Evolutionary conservation across 2,329 filamentous ascomycete genomes (phyloP), one percentile per base, ranked within the genome.

Genomic region (Passalora sequoiae): DNA sequence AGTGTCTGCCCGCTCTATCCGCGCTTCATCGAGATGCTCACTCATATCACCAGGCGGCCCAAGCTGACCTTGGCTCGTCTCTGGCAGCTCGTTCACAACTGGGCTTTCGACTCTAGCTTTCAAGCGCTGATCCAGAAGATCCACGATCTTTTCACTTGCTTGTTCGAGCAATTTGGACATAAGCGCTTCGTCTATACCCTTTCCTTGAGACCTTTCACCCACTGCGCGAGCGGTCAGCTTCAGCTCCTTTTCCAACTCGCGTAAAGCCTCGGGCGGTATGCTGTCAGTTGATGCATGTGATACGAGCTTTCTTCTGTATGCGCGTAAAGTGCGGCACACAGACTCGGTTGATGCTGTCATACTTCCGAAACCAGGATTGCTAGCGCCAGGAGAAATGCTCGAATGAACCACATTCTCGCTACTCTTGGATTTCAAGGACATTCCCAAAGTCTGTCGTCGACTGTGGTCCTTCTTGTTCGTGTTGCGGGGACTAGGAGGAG

Each of bases 101-200:
- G 63, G 59, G 28, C 60, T 51, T 13, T 66, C 65, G 12, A 69
- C 61, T 9, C 61, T 64, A 20, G 61, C 66, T 17, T 64, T 63
- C 31, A 88, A 72, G 61, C 84, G 85, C 62, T 87, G 81, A 15
- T 89, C 84, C 32, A 89, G 71, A 64, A 88, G 73, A 33, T 73
- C 78, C 4, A 87, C 78, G 36, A 89, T 68, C 47, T 80, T 74
- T 57, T 87, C 83, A 2, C 83, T 86, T 57, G 88, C 88, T 64
- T 86, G 79, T 53, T 88, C 85, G 6, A 89, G 68, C 32, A 89
- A 66, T 38, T 80, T 81, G 29, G 63, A 60, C 60, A 73, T 65
- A 4, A 60, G 60, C 2, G 57, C 61, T 51, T 72, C 70, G 41
- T 70, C 66, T n/a, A 71, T 46, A 9, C 36, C 56, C 25, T 64